phyloP scores from a whole-genome alignment of 163 green algal species.

The Picocystis sp. region DNA sequence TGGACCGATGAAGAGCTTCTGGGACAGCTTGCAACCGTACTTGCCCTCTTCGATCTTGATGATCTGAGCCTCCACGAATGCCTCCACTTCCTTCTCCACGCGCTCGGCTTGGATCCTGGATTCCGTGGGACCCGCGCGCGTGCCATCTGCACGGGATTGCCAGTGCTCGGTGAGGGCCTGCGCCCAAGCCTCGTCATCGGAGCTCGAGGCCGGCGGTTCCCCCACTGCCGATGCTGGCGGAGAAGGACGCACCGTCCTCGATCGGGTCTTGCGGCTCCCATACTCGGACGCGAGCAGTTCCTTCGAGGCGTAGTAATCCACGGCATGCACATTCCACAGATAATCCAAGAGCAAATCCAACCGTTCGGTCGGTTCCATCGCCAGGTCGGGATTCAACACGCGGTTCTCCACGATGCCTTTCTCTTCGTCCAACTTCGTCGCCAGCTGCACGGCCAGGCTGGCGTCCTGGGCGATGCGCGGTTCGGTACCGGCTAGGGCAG shows the following conservation, averaged over 20 bases:
- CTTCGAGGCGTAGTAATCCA: constrained; percentile 72
- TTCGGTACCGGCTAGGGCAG: neutral
- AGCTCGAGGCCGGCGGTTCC: neutral
- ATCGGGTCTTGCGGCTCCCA: neutral
- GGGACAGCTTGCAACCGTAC: constrained; percentile 69
- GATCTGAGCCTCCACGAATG: constrained; percentile 67
- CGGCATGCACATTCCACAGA: constrained; percentile 76
- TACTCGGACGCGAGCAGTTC: neutral
- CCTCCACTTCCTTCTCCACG: constrained; percentile 51
- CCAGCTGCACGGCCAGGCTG: constrained; percentile 29
- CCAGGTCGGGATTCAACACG: constrained; percentile 18
- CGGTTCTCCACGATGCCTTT: constrained; percentile 52
- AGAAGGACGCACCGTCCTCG: constrained; percentile 1
- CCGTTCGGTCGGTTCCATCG: constrained; percentile 7
- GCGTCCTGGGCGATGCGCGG: constrained; percentile 22
- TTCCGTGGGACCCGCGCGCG: too few species aligned
- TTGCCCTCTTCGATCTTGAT: constrained; percentile 39
- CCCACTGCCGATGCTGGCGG: neutral
- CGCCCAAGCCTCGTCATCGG: constrained; percentile 23
- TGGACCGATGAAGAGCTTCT: constrained; percentile 79
- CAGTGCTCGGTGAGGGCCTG: constrained; percentile 14
- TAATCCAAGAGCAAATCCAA: constrained; percentile 72
- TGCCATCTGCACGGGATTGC: too few species aligned
- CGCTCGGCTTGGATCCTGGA: constrained; percentile 12
- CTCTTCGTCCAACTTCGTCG: constrained; percentile 57